Evolutionary conservation across 2,329 filamentous ascomycete species (phyloP).

Genomic region (Plenodomus tracheiphilus): DNA sequence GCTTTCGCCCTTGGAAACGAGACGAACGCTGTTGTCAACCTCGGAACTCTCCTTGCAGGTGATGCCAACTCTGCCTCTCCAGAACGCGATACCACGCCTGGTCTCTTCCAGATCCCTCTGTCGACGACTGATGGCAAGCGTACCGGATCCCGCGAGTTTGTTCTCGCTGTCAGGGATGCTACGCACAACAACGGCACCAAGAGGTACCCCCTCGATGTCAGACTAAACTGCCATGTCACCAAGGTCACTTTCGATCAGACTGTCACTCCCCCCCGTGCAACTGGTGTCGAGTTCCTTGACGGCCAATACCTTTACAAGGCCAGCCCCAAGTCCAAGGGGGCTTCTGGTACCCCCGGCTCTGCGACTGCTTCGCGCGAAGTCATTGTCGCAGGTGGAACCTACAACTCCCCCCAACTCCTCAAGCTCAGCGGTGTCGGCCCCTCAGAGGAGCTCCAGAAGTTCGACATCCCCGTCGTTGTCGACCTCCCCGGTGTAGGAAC

Average conservation of each 20-base stretch:
- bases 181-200: constrained; percentile 55
- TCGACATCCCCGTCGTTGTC: constrained; percentile 58
- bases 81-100: constrained; percentile 51
- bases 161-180: constrained; percentile 56
- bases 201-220: constrained; percentile 61
- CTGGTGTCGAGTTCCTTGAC: constrained; percentile 49
- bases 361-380: constrained; percentile 37
- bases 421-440: constrained; percentile 68
- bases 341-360: constrained; percentile 43
- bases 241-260: constrained; percentile 68
- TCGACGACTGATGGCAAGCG: constrained; percentile 54
- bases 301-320: constrained; percentile 50
- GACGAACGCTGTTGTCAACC: constrained; percentile 37
- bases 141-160: constrained; percentile 59
- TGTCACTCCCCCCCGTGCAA: constrained; percentile 56
- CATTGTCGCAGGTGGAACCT: constrained; percentile 54
- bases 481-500: constrained; percentile 66
- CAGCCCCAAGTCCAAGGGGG: constrained; percentile 39
- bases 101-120: constrained; percentile 63
- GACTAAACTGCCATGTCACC: constrained; percentile 65
- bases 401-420: constrained; percentile 67
- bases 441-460: constrained; percentile 53
- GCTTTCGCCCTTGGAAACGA: constrained; percentile 56
- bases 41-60: constrained; percentile 46
- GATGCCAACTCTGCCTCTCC: constrained; percentile 57